These are phyloP conservation scores for Teratosphaeria nubilosa DNA, from an alignment of 2,329 filamentous ascomycete genomes.

Conservation along the genomic window DNA sequence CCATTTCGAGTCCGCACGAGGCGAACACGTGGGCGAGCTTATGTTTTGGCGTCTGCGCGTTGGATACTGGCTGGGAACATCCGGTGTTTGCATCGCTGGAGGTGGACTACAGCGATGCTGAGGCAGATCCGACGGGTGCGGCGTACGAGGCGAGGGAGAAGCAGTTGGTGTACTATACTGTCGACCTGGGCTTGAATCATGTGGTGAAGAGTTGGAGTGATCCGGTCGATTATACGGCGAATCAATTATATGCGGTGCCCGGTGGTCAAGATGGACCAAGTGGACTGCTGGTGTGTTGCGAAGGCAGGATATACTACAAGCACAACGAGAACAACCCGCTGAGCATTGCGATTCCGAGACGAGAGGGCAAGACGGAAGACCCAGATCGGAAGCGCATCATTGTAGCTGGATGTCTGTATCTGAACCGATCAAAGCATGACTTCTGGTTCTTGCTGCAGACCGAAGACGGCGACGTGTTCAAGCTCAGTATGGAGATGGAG, in stretches of 20 bases:
- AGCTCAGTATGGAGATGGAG: constrained; percentile 84
- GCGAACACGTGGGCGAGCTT: constrained; percentile 88
- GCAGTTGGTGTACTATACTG: constrained; percentile 89
- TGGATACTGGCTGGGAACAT: constrained; percentile 96
- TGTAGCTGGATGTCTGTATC: constrained; percentile 90
- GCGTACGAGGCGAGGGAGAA: constrained; percentile 78
- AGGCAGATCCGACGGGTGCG: constrained; percentile 80
- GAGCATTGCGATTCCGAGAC: constrained; percentile 77
- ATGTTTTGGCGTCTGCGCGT: constrained; percentile 74
- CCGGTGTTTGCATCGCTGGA: constrained; percentile 93
- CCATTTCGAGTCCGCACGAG: constrained; percentile 93
- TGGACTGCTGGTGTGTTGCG: constrained; percentile 86
- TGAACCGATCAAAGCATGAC: constrained; percentile 65
- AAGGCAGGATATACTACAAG: constrained; percentile 93
- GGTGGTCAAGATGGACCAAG: constrained; percentile 89
- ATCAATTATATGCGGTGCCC: constrained; percentile 87
- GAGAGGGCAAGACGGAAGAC: constrained; percentile 81
- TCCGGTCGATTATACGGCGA: constrained; percentile 78
- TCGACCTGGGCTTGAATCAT: constrained; percentile 92
- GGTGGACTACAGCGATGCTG: constrained; percentile 81
- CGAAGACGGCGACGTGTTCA: constrained; percentile 97
- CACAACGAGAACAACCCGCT: constrained; percentile 90
- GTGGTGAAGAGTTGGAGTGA: constrained; percentile 96
- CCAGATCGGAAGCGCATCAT: constrained; percentile 82
- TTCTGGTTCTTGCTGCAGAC: constrained; percentile 97